A percentile compares a stretch with the other conserved stretches of the same genome.
These are phyloP conservation scores for Fraxinus excelsior DNA, from an alignment of 257 asterid genomes.

Conservation along the genomic window DNA sequence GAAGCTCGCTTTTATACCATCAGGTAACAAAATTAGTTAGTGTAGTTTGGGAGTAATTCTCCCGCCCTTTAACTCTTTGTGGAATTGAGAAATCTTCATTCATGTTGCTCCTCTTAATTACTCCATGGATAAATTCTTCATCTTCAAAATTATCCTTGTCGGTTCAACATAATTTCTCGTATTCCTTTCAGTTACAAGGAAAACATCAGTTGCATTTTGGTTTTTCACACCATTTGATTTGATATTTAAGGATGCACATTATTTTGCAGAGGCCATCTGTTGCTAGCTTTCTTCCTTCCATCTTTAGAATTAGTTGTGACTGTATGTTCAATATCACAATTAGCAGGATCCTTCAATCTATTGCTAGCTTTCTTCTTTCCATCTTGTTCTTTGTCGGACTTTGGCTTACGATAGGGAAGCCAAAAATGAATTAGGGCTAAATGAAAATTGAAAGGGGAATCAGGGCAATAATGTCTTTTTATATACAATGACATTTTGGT, in stretches of 20 bases:
- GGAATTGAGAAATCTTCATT: conserved; percentile 53
- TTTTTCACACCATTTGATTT: no score
- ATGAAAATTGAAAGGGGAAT: no score
- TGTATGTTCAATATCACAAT: conserved; percentile 29
- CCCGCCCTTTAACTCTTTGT: conserved; percentile 34
- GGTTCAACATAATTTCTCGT: conserved; percentile 27
- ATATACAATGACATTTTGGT: no score
- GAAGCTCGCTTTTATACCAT: no score
- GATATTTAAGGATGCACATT: no score
- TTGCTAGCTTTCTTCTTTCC: conserved; percentile 39
- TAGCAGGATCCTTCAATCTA: conserved; percentile 24
- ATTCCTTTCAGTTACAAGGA: conserved; percentile 38
- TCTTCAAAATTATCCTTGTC: conserved; percentile 31
- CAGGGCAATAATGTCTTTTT: no score
- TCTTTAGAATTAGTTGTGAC: conserved; percentile 29
- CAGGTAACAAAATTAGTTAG: conserved; percentile 25
- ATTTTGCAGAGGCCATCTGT: no score
- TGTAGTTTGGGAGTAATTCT: conserved; percentile 26
- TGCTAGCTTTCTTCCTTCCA: no score
- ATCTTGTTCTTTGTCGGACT: conserved; percentile 35
- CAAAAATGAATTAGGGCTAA: no score
- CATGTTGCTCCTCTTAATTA: conserved; percentile 33
- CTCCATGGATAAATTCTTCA: conserved; percentile 37
- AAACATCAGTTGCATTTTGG: conserved; percentile 50
- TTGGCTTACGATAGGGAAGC: conserved; percentile 34